These are phyloP conservation scores for Przewalskia tangutica DNA, from an alignment of 257 asterid species.

Conservation along the genomic window DNA sequence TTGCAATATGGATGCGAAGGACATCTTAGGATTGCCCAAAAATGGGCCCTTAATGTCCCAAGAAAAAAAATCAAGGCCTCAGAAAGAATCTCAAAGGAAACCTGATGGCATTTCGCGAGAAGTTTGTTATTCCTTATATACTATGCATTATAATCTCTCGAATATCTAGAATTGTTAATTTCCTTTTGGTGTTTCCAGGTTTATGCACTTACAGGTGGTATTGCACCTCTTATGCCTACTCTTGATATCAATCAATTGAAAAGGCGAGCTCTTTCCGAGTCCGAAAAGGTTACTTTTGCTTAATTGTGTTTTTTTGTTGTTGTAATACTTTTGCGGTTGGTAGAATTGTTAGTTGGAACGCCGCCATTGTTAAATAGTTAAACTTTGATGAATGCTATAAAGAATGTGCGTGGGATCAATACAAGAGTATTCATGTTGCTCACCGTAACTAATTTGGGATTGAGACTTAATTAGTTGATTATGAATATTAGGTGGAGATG, in stretches of 20 bases:
- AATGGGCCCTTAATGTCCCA: conserved; percentile 28
- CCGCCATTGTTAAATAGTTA: neutral
- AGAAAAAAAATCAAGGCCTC: conserved; percentile 81
- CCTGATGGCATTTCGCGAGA: conserved; percentile 98
- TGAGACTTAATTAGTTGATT: neutral
- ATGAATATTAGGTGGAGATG: neutral
- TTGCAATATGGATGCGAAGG: conserved; percentile 80
- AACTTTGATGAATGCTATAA: neutral
- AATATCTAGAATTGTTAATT: conserved; percentile 8
- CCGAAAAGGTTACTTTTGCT: conserved; percentile 59
- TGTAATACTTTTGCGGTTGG: neutral
- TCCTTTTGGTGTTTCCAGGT: conserved; percentile 36
- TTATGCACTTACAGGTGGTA: conserved; percentile 89
- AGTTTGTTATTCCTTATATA: conserved; percentile 19
- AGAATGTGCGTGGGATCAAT: neutral
- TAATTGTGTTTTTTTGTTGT: neutral
- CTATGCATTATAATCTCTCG: no score
- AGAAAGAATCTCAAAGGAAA: conserved; percentile 89
- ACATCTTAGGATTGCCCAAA: conserved; percentile 85
- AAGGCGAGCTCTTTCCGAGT: conserved; percentile 55
- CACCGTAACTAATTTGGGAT: neutral
- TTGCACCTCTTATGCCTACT: conserved; percentile 87
- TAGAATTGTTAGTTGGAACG: neutral
- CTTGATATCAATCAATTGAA: conserved; percentile 69
- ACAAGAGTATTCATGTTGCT: neutral